Evolutionary conservation across 768 basidiomycete genomes (phyloP), one percentile per base, ranked within the genome.

Genomic region (Dictyophora rubrovolvata): DNA sequence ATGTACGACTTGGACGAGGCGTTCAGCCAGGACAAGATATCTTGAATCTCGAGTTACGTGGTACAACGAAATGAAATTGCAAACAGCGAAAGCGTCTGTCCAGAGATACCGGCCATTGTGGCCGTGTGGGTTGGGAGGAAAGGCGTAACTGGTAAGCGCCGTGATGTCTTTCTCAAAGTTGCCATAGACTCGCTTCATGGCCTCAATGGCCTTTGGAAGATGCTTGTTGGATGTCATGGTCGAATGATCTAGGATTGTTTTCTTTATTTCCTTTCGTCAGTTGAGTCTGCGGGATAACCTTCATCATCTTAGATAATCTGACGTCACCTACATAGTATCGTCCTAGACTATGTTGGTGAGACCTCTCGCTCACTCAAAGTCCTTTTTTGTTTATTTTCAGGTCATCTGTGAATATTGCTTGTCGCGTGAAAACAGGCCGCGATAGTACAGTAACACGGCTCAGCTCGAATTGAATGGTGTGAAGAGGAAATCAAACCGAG

Each of bases 81-180:
- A 49, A 12, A 71, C 67, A 48, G 64, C 68, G 59, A 71, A 69
- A 58, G 65, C 67, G 62, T 70, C 69, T 12, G 70, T 69, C 70
- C 69, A 69, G 48, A 69, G 65, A 58, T 70, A 69, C 20, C 68
- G 65, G 28, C 67, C 66, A n/a, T 63, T 63, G 52, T 65, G 64
- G 21, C 62, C 65, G 36, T 64, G 21, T 10, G 50, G 50, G 50
- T 51, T 51, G 50, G 21, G 50, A 20, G 53, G 17, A 34, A 50
- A 51, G 48, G 47, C 22, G 20, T 48, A 51, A 50, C 16, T 8
- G 47, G 22, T 28, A 10, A 35, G 18, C 48, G 48, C n/a, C 33
- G 23, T 51, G 17, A 51, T 52, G 9, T 58, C 14, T 51, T 50
- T 58, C 18, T 46, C n/a, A 49, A 52, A 20, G 46, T 20, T 22